Base-by-base conservation (phyloP, 768 basidiomycete species). In the Mycena epipterygia region DNA sequence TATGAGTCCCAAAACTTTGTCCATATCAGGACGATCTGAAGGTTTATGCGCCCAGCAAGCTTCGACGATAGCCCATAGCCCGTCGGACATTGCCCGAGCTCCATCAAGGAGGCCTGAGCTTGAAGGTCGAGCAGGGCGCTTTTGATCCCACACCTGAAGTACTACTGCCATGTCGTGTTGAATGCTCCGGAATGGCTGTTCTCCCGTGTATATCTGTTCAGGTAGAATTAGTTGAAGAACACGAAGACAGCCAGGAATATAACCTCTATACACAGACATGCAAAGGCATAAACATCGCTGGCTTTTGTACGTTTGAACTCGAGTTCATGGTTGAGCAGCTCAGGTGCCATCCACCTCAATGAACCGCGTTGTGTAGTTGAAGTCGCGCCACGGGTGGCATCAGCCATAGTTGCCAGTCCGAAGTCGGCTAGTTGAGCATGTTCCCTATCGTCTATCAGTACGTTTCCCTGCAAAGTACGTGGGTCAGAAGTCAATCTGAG, bases 171-270 rank as follows among this genome's bases (percentile, higher is more conserved):
- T 27, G 33, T 56, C 35, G 23, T 17, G 35, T 39, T 25, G 55
- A 56, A 56, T 39, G 55, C 35, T 56, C 55, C 9, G 14, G 55
- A 56, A 56, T 39, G 55, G 55, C 55, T 37, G 55, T 56, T 56
- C 55, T 56, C 55, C 55, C 13, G 55, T 56, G 55, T 56, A 56
- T 56, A 56, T 56, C 55, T 56, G 55, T 56, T 56, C n/a, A n/a
- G n/a, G n/a, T n/a, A n/a, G n/a, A n/a, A n/a, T n/a, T n/a, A n/a
- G n/a, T n/a, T n/a, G n/a, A n/a, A n/a, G n/a, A n/a, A n/a, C n/a
- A n/a, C n/a, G n/a, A n/a, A n/a, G n/a, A n/a, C n/a, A n/a, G n/a
- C n/a, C n/a, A n/a, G n/a, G n/a, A n/a, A n/a, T n/a, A n/a, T n/a
- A n/a, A n/a, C n/a, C n/a, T n/a, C n/a, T n/a, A n/a, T n/a, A n/a